Conservation (phyloP, 2,329 filamentous ascomycete species). For the Neonectria hederae region DNA sequence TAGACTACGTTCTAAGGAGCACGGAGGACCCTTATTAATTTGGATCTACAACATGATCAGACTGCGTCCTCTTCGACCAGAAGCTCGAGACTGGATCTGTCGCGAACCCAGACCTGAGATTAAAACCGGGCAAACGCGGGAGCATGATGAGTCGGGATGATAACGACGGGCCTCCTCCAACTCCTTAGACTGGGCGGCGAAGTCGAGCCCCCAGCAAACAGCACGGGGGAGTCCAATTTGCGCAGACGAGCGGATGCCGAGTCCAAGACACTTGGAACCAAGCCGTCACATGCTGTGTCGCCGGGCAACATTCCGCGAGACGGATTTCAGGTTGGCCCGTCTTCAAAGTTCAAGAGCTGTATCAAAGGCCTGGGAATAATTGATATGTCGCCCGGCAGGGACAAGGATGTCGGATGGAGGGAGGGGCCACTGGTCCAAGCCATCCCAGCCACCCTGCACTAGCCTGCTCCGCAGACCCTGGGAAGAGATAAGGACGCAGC, state of each 20-base stretch:
- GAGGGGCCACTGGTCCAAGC: slow-evolving; percentile 20
- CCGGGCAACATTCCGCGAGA: background rate
- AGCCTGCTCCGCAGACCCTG: slow-evolving; percentile 33
- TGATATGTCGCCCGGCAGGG: slow-evolving; percentile 4
- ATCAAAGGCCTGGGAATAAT: slow-evolving; percentile 1
- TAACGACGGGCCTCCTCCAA: slow-evolving; percentile 10
- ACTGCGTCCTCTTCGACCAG: background rate
- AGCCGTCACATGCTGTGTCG: background rate
- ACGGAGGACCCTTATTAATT: slow-evolving; percentile 7
- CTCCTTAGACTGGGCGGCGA: background rate
- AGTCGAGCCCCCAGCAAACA: background rate
- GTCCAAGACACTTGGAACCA: background rate
- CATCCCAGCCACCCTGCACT: slow-evolving; percentile 24
- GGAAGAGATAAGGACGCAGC: slow-evolving; percentile 43
- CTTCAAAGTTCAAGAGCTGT: background rate
- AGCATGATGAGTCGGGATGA: slow-evolving; percentile 4
- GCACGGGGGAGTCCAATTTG: background rate
- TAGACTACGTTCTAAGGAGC: slow-evolving; percentile 12
- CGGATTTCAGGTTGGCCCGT: background rate
- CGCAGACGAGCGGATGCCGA: background rate
- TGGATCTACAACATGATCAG: background rate
- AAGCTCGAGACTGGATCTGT: background rate
- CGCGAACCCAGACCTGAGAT: background rate
- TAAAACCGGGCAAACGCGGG: slow-evolving; percentile 4
- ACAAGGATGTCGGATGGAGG: slow-evolving; percentile 26